Evolutionary conservation across 495 filamentous ascomycete species (phyloP), one percentile per base, ranked within the genome.

Genomic region (Clavariopsis aquatica): DNA sequence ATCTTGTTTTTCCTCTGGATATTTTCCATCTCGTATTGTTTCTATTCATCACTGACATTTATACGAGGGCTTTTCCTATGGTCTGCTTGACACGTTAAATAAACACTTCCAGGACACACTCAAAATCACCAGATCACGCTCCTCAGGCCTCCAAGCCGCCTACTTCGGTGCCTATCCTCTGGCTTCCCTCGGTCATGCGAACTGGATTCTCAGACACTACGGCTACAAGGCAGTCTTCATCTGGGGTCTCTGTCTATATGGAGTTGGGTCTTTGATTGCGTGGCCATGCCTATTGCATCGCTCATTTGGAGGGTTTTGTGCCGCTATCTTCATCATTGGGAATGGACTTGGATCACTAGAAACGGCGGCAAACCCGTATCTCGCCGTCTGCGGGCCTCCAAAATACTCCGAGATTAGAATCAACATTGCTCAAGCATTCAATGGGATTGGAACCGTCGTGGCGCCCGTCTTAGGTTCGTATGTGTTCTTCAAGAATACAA

Each of bases 1-100:
- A 79, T 91, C 57, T 79, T 93, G 2, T 93, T 92, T 76, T 93
- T 95, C 75, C 79, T n/a, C n/a, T n/a, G n/a, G n/a, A 94, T 7
- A 93, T 89, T 91, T 90, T 68, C 55, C 17, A 52, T 54, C 20
- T 17, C 54, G 17, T 34, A 1, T 24, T 13, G n/a, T 24, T 13
- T 62, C 5, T 6, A 62, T 55, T 51, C 5, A 45, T 10, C 36
- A 12, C 38, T 27, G 17, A 7, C 45, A 47, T 23, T 7, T 17
- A 15, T 15, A n/a, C 17, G 19, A 67, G 69, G 67, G 92, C 0
- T 90, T 96, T 65, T 87, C 89, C 0, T 94, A 95, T 72, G 90
- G 91, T 15, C 82, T 96, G 27, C 80, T 95, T 12, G 87, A 89
- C 60, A 82, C 87, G 0, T 80, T 95, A 46, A 93, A 94, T 68